Base-by-base conservation (phyloP, 306 rosid species). In the Psophocarpus tetragonolobus region DNA sequence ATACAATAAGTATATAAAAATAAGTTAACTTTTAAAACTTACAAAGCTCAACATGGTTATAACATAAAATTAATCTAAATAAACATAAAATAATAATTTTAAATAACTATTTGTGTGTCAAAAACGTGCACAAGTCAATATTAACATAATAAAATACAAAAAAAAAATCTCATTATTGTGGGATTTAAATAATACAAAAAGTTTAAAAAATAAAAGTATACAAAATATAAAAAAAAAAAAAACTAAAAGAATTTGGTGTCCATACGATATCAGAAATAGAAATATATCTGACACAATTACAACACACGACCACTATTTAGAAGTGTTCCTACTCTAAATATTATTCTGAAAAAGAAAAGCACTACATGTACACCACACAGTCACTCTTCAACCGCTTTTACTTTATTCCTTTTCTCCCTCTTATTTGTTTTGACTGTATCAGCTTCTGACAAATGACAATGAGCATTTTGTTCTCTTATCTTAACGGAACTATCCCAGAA, bases 401-500 rank as follows among this genome's bases (percentile, higher is more conserved):
- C 61, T 70, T 75, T 65, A 74, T 80, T 76, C 53, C 36, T 71
- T 56, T 42, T 32, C 64, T 32, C 57, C 76, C 35, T 69, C 64
- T 74, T 64, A 38, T 47, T 54, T 68, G 32, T 69, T 78, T 76
- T 58, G 62, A 64, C 24, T 71, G 74, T 72, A 75, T 73, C 79
- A 78, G 53, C 66, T 48, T 33, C 64, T 54, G 53, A 26, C 14
- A 32, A 44, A 60, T 54, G 53, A 26, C 14, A 32, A 44, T 41
- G 41, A 64, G 42, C 82, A 71, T 58, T 80, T 78, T 76, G 42
- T 75, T 77, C 39, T 75, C 87, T 85, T 75, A 89, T 75, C 87
- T 85, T 75, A 89, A 41, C 68, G 72, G 81, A 74, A 57, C 80
- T 82, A 74, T 87, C 88, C 75, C 86, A 87, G 72, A 47, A 86